Base-by-base conservation (phyloP, 352 stramenopile genomes). In the Phytophthora citrophthora region DNA sequence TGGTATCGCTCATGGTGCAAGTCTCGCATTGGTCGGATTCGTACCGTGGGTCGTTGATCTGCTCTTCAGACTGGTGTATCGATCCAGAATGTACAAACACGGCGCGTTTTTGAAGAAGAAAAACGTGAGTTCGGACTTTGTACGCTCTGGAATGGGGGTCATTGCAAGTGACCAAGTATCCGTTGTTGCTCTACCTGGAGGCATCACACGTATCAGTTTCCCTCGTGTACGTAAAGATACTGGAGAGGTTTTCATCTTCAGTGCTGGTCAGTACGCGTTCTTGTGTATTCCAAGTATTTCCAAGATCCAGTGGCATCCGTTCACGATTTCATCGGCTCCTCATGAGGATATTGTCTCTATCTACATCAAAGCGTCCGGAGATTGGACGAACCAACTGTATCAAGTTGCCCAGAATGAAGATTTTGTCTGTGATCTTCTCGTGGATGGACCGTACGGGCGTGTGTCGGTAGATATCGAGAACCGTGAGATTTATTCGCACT, bases 271-370 rank as follows among this genome's bases (percentile, higher is more conserved):
- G 64, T 96, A 96, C 69, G 78, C 76, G 0, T 95, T 94, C 62
- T 50, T 97, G n/a, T 92, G 89, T 62, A 61, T 96, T 0, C 87
- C 85, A 1, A 31, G 44, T 5, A 64, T 97, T 20, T 86, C 73
- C 9, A 36, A 43, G 8, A 48, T 88, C 1, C 69, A 96, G 74
- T 97, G 90, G 88, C 90, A 97, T 60, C 90, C 90, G 41, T 96
- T 96, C 64, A 93, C 86, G 13, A 83, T 97, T 40, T 88, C 83
- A 7, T 93, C 80, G 23, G 76, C 82, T 2, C 86, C 84, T 1
- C 57, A 77, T 18, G 82, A 95, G 72, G 15, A 69, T 50, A 69
- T 83, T 62, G 67, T 90, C n/a, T 83, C 67, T 5, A 76, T 95
- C 54, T 77, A 90, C 59, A 84, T 95, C 56, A 81, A 79, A 31